Percentiles rank a stretch among this genome's conserved stretches.
phyloP scores from a whole-genome alignment of 2,329 filamentous ascomycete species.

The Xylaria sp. region DNA sequence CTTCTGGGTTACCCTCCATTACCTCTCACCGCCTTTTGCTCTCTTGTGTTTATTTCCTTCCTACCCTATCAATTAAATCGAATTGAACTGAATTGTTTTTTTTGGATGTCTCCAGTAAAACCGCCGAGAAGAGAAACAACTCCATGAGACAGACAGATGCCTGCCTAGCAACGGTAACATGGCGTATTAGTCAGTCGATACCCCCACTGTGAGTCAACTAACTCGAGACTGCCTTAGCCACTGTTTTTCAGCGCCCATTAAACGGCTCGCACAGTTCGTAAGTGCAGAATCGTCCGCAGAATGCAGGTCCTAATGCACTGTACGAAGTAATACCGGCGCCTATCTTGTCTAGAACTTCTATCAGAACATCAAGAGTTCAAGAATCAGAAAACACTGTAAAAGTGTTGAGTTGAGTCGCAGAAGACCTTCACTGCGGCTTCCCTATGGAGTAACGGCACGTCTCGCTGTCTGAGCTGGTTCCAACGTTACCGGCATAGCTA shows the following conservation, averaged over 20 bases:
- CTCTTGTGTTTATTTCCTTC: not conserved
- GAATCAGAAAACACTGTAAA: no score
- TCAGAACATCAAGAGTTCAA: not conserved
- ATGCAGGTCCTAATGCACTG: not conserved
- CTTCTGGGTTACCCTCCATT: conserved; percentile 6
- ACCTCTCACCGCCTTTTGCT: conserved; percentile 15
- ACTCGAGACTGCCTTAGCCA: no score
- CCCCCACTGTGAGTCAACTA: no score
- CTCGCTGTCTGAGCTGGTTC: no score
- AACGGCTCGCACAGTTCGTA: not conserved
- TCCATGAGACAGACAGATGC: not conserved
- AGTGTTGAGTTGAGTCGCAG: no score
- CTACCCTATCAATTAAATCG: not conserved
- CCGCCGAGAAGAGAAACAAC: not conserved
- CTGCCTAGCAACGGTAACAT: no score
- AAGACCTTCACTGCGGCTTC: no score
- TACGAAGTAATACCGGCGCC: not conserved
- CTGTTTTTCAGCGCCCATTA: not conserved
- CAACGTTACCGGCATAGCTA: not conserved
- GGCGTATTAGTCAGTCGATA: no score
- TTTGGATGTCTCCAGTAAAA: not conserved
- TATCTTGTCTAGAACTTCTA: not conserved
- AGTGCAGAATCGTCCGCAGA: not conserved
- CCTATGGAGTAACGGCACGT: no score
- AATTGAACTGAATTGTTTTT: not conserved